Evolutionary conservation across 1,284 basidiomycete species (phyloP).

Genomic region (Entoloma clypeatum): DNA sequence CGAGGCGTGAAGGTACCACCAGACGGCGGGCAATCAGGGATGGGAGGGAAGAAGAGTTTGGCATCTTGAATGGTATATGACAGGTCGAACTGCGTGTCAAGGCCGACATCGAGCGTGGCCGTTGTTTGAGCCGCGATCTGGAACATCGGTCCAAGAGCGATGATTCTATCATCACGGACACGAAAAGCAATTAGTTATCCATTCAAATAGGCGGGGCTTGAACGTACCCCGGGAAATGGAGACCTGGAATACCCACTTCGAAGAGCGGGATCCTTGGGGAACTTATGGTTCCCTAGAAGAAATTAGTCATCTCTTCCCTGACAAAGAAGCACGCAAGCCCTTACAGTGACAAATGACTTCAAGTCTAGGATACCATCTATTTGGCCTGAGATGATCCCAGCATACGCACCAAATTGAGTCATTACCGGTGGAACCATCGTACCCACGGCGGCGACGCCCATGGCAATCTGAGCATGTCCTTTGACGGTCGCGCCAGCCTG

Average conservation of each 20-base stretch:
- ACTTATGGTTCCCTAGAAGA: slow-evolving; percentile 36
- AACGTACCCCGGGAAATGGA: slow-evolving; percentile 28
- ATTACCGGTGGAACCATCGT: slow-evolving; percentile 1
- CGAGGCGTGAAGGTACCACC: slow-evolving; percentile 31
- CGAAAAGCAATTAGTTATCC: too few species aligned
- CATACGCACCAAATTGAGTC: not conserved
- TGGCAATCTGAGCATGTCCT: not conserved
- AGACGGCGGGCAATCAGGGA: slow-evolving; percentile 16
- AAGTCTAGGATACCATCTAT: too few species aligned
- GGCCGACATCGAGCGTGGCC: slow-evolving; percentile 33
- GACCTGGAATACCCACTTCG: slow-evolving; percentile 28
- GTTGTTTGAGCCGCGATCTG: slow-evolving; percentile 32
- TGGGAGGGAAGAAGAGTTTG: slow-evolving; percentile 42
- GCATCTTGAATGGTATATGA: slow-evolving; percentile 36
- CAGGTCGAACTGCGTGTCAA: slow-evolving; percentile 38
- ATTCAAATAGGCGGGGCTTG: too few species aligned
- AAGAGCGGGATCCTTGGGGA: slow-evolving; percentile 27
- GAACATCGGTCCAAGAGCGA: slow-evolving; percentile 40
- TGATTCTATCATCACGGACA: slow-evolving; percentile 31
- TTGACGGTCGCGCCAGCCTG: not conserved
- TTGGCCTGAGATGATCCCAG: too few species aligned
- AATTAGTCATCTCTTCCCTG: too few species aligned
- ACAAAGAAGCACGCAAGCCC: too few species aligned
- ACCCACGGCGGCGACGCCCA: slow-evolving; percentile 1
- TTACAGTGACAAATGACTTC: too few species aligned